Conservation (phyloP, 2,329 filamentous ascomycete species). For the Exophiala oligosperma region DNA sequence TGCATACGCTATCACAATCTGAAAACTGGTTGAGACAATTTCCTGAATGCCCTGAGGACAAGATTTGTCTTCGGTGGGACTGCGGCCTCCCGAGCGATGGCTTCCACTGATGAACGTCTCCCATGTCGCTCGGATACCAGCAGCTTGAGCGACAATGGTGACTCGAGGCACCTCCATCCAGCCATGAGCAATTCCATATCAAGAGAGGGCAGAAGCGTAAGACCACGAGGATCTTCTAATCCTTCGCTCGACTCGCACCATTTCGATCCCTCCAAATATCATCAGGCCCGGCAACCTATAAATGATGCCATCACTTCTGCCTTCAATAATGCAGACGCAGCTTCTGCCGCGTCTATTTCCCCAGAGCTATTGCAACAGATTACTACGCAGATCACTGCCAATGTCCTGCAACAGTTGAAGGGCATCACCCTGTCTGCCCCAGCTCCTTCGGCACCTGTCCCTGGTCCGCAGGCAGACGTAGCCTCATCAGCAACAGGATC, state of each 20-base stretch:
- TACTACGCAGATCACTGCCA: slow-evolving; percentile 55
- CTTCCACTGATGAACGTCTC: slow-evolving; percentile 12
- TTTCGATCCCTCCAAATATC: slow-evolving; percentile 18
- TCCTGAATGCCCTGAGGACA: slow-evolving; percentile 19
- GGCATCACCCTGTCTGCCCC: slow-evolving; percentile 40
- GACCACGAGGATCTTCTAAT: slow-evolving; percentile 11
- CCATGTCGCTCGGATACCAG: slow-evolving; percentile 8
- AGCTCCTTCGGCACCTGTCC: slow-evolving; percentile 35
- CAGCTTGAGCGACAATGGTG: slow-evolving; percentile 10
- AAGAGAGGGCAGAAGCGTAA: slow-evolving; percentile 5
- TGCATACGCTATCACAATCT: slow-evolving; percentile 7
- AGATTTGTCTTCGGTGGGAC: slow-evolving; percentile 14
- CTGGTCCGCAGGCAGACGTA: slow-evolving; percentile 19
- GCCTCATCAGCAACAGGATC: slow-evolving; percentile 43
- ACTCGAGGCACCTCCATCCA: slow-evolving; percentile 14
- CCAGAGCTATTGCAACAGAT: slow-evolving; percentile 63
- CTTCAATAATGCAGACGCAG: slow-evolving; percentile 50
- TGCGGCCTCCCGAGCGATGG: slow-evolving; percentile 14
- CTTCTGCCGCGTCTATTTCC: slow-evolving; percentile 51
- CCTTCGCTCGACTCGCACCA: slow-evolving; percentile 8
- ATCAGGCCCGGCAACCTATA: slow-evolving; percentile 46
- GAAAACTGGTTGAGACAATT: background rate
- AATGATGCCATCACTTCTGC: slow-evolving; percentile 59
- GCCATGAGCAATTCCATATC: slow-evolving; percentile 13
- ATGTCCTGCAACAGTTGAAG: slow-evolving; percentile 60